Percentiles rank a stretch among this genome's conserved stretches.
Evolutionary conservation across 306 rosid species (phyloP).

Genomic region (Quillaja saponaria): DNA sequence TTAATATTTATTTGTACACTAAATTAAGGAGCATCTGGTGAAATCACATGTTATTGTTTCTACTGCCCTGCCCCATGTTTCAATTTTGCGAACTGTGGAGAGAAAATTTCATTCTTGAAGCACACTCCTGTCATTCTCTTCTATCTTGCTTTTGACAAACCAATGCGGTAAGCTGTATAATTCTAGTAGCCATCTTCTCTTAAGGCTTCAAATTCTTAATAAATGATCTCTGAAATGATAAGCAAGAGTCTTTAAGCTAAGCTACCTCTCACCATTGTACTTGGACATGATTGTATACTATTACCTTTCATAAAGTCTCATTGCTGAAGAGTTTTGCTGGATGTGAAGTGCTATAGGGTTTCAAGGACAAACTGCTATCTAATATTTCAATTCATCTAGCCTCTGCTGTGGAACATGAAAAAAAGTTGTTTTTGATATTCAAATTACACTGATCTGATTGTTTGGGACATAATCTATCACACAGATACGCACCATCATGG

Average conservation of each 20-base stretch:
- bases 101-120: background rate
- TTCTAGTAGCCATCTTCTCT: slow-evolving; percentile 14
- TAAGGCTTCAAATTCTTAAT: slow-evolving; percentile 9
- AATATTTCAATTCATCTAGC: slow-evolving; percentile 7
- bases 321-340: slow-evolving; percentile 19
- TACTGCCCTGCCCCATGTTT: background rate
- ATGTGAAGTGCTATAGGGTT: slow-evolving; percentile 17
- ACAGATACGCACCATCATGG: slow-evolving; percentile 92
- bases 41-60: background rate
- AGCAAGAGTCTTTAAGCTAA: slow-evolving; percentile 20
- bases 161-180: slow-evolving; percentile 18
- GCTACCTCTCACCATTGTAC: slow-evolving; percentile 4
- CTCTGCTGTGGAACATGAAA: slow-evolving; percentile 5
- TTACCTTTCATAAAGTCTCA: slow-evolving; percentile 13
- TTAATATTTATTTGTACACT: no score
- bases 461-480: slow-evolving; percentile 19
- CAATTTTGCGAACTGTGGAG: background rate
- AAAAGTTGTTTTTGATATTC: background rate
- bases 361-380: slow-evolving; percentile 6
- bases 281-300: slow-evolving; percentile 15
- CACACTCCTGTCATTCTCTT: background rate
- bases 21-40: background rate
- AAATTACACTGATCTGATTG: background rate
- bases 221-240: slow-evolving; percentile 26
- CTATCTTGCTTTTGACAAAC: background rate